Evolutionary conservation across 805 yeast species (phyloP).

Genomic region (Candida quercuum): DNA sequence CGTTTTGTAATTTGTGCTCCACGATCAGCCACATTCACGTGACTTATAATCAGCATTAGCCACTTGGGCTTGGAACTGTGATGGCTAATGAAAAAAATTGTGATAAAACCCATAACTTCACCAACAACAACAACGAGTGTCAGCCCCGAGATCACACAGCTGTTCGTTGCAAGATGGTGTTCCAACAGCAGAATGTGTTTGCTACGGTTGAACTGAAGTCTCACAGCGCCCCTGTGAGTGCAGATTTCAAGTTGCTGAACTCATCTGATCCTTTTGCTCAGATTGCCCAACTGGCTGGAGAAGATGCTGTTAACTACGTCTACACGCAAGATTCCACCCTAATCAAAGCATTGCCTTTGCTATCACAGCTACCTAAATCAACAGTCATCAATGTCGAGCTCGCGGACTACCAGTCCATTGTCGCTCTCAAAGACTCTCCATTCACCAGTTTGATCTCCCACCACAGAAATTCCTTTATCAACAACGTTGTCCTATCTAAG

Average conservation of each 20-base stretch:
- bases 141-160: no score
- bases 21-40: background rate
- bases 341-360: slow-evolving; percentile 54
- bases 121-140: no score
- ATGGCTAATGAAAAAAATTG: no score
- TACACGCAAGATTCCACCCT: slow-evolving; percentile 49
- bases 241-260: slow-evolving; percentile 7
- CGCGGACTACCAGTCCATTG: slow-evolving; percentile 61
- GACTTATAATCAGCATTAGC: background rate
- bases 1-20: background rate
- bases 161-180: background rate
- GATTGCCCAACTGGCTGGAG: slow-evolving; percentile 7
- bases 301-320: slow-evolving; percentile 21
- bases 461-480: slow-evolving; percentile 44
- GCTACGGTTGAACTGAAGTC: background rate
- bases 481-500: slow-evolving; percentile 53
- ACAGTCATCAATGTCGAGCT: slow-evolving; percentile 61
- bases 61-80: no score
- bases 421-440: slow-evolving; percentile 70
- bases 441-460: slow-evolving; percentile 66
- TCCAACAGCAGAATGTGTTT: background rate
- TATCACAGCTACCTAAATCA: slow-evolving; percentile 36
- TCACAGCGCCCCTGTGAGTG: background rate
- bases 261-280: slow-evolving; percentile 12
- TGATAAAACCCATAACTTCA: no score